A percentile compares a stretch with the other conserved stretches of the same genome.
phyloP scores from a whole-genome alignment of 2,329 filamentous ascomycete species.

The Fusarium sp. region DNA sequence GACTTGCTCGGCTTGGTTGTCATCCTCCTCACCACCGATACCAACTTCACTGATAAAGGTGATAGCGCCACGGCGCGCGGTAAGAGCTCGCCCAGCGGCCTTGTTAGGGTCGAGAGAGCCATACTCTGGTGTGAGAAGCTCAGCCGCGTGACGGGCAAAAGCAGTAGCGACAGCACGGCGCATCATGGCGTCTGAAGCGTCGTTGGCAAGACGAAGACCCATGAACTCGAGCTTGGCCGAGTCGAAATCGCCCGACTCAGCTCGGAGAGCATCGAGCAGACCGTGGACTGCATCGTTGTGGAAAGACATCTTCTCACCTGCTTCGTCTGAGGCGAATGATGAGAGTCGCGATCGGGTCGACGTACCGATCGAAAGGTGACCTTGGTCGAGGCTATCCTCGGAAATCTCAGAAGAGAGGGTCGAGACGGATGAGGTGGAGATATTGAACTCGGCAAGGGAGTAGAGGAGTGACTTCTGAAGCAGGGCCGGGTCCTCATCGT shows the following conservation, averaged over 20 bases:
- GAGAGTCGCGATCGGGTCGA: conserved; percentile 69
- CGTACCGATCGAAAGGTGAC: conserved; percentile 56
- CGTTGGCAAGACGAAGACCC: conserved; percentile 86
- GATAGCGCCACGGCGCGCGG: conserved; percentile 59
- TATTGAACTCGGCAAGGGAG: conserved; percentile 59
- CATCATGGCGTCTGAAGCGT: conserved; percentile 89
- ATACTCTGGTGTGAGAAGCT: conserved; percentile 64
- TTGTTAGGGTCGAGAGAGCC: conserved; percentile 66
- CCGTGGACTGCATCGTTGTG: conserved; percentile 86
- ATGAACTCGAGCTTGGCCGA: conserved; percentile 86
- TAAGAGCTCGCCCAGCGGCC: conserved; percentile 69
- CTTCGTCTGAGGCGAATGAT: conserved; percentile 77
- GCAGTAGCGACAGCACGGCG: conserved; percentile 84
- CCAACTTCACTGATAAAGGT: conserved; percentile 67
- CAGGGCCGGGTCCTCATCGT: conserved; percentile 57
- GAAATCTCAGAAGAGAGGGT: conserved; percentile 70
- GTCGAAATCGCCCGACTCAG: conserved; percentile 79
- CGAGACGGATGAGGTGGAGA: conserved; percentile 64
- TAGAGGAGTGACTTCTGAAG: conserved; percentile 66
- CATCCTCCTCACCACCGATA: conserved; percentile 61
- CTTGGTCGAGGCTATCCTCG: conserved; percentile 70
- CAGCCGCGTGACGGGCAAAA: conserved; percentile 80
- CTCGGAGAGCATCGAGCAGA: conserved; percentile 84
- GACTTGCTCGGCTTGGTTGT: conserved; percentile 73
- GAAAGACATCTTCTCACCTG: conserved; percentile 68